phyloP scores from a whole-genome alignment of 2,329 filamentous ascomycete genomes.

The Fusarium bactridioides region DNA sequence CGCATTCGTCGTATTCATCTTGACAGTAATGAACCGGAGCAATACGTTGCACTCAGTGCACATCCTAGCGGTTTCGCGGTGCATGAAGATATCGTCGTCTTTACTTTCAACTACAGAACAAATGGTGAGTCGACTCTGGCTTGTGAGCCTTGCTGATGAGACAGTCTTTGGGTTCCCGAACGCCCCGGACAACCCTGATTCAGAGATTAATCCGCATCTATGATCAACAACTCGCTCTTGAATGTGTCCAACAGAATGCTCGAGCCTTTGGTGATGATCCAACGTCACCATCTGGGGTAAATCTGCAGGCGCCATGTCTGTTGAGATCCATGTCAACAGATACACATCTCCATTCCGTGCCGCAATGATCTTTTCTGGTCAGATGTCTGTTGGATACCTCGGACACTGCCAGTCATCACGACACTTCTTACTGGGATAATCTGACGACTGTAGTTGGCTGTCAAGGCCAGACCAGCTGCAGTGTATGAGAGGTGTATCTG shows the following conservation, averaged over 20 bases:
- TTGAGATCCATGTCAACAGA: constrained; percentile 39
- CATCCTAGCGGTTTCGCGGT: constrained; percentile 32
- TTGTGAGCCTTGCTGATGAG: neutral
- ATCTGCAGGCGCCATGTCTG: constrained; percentile 45
- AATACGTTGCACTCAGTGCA: neutral
- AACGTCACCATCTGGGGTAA: constrained; percentile 43
- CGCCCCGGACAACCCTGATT: constrained; percentile 48
- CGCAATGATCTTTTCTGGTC: constrained; percentile 42
- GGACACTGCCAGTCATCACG: neutral
- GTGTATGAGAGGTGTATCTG: constrained; percentile 34
- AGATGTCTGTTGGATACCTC: constrained; percentile 39
- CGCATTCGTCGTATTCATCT: constrained; percentile 2
- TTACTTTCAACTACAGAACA: constrained; percentile 41
- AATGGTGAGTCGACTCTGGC: constrained; percentile 21
- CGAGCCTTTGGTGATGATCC: constrained; percentile 41
- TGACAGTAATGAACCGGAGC: neutral
- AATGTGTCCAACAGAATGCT: constrained; percentile 41
- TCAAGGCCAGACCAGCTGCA: constrained; percentile 4
- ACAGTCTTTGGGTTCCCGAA: constrained; percentile 55
- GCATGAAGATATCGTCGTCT: constrained; percentile 40
- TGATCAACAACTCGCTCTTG: constrained; percentile 41
- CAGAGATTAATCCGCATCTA: constrained; percentile 45
- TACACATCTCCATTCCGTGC: constrained; percentile 38
- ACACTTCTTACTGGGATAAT: constrained; percentile 21
- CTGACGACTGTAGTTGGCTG: constrained; percentile 32